Evolutionary conservation across 768 basidiomycete species (phyloP), one percentile per base, ranked within the genome.

Genomic region (Tremella fuciformis): DNA sequence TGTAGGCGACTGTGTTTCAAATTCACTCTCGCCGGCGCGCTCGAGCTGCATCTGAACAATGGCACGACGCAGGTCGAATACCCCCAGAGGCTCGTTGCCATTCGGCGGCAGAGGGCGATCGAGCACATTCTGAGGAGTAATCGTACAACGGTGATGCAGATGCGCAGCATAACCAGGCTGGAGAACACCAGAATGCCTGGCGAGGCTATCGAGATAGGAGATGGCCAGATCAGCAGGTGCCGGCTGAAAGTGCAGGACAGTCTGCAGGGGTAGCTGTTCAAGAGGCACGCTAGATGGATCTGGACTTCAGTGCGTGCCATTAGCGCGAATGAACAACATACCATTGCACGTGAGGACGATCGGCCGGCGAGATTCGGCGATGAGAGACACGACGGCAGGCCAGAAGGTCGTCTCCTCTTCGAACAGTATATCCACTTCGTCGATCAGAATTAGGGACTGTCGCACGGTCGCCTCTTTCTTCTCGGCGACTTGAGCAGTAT

Each of bases 281-380:
- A 83, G 69, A 2, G 93, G 93, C 26, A 97, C 82, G 47, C 34
- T 22, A 25, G 16, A 50, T 6, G 21, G 50, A 53, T 42, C 2
- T 49, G 50, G 48, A 56, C 53, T 53, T 40, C 22, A 65, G 52
- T 26, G 49, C 58, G 6, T 19, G 59, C 55, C 40, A 21, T 21
- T 19, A 41, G 57, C 34, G 38, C 37, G 42, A 3, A 65, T 8
- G 38, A 21, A 1, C 9, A 3, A 63, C 84, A 75, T 70, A 92
- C 94, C 92, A 67, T 93, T 96, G 77, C 96, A 98, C 54, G 94
- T 98, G 79, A 91, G 83, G 51, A 99, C 83, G 41, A 99, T 87
- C 6, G 96, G 94, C 56, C 96, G 80, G 65, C 84, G 85, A 65
- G 90, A 90, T 16, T 88, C 83, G 60, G 83, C 84, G 71, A 97